A percentile compares a stretch with the other conserved stretches of the same genome.
These are phyloP conservation scores for Epichloe sibirici DNA, from an alignment of 2,329 filamentous ascomycete species.

Conservation along the genomic window DNA sequence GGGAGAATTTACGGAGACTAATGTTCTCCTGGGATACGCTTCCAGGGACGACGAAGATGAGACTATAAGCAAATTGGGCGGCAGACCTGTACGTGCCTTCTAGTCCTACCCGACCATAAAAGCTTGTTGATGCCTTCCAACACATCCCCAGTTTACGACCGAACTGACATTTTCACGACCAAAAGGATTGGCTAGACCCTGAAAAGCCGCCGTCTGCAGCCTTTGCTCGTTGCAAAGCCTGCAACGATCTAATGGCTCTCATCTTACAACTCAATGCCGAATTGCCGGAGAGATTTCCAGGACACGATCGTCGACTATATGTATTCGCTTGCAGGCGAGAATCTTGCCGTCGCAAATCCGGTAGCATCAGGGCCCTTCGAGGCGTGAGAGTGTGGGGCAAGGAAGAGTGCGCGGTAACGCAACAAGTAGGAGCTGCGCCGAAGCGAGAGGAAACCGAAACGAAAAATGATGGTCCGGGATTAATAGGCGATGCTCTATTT, in stretches of 20 bases:
- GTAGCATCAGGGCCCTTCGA: conserved; percentile 66
- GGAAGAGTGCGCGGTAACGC: conserved; percentile 20
- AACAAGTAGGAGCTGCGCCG: conserved; percentile 20
- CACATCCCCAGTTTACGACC: not conserved
- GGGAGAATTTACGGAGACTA: conserved; percentile 64
- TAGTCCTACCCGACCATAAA: not conserved
- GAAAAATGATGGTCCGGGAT: conserved; percentile 25
- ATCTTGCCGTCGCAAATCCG: conserved; percentile 68
- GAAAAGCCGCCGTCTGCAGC: conserved; percentile 58
- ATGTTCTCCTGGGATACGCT: conserved; percentile 82
- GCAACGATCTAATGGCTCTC: conserved; percentile 70
- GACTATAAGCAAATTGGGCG: conserved; percentile 76
- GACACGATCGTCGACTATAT: conserved; percentile 79
- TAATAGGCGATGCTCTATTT: conserved; percentile 62
- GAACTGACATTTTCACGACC: not conserved
- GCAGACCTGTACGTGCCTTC: conserved; percentile 55
- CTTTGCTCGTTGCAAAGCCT: conserved; percentile 76
- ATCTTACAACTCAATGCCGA: conserved; percentile 87
- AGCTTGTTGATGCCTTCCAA: not conserved
- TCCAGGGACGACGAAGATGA: conserved; percentile 70
- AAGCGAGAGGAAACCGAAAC: conserved; percentile 23
- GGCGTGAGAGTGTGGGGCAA: conserved; percentile 47
- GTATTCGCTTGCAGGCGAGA: conserved; percentile 71
- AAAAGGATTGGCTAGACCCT: conserved; percentile 73
- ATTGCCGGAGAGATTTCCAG: conserved; percentile 72